Evolutionary conservation across 768 basidiomycete genomes (phyloP).

Genomic region (Megacollybia marginata): DNA sequence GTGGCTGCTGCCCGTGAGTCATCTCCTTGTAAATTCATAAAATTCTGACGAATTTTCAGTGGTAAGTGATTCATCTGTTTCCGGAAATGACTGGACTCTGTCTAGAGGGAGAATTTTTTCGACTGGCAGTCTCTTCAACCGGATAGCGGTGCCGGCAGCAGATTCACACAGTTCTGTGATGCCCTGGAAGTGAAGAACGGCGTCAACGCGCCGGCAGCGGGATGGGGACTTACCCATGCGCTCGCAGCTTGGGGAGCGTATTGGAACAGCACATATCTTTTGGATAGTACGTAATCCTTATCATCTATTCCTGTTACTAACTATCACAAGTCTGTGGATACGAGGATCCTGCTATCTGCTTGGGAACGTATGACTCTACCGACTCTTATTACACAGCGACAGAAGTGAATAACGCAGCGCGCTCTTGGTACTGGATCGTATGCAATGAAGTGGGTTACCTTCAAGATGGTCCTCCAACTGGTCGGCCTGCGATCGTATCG

Average conservation of each 20-base stretch:
- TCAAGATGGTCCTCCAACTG: slow-evolving; percentile 39
- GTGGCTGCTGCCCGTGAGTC: slow-evolving; percentile 35
- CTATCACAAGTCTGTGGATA: slow-evolving; percentile 41
- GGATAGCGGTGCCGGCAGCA: slow-evolving; percentile 19
- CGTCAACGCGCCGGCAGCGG: slow-evolving; percentile 24
- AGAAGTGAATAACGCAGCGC: slow-evolving; percentile 41
- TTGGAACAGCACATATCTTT: slow-evolving; percentile 28
- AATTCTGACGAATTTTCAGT: not conserved
- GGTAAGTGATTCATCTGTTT: slow-evolving; percentile 4
- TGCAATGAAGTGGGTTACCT: slow-evolving; percentile 67
- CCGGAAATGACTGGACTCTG: too few relatives aligned
- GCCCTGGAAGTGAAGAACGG: slow-evolving; percentile 39
- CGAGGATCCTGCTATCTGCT: slow-evolving; percentile 17
- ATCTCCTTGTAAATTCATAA: not conserved
- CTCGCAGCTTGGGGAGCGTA: slow-evolving; percentile 36
- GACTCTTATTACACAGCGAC: slow-evolving; percentile 45
- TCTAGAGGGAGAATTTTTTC: slow-evolving; percentile 23
- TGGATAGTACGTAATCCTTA: not conserved
- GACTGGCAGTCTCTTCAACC: slow-evolving; percentile 44
- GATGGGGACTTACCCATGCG: slow-evolving; percentile 38
- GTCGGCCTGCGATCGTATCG: slow-evolving; percentile 38
- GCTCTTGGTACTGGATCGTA: slow-evolving; percentile 72
- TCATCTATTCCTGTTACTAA: not conserved
- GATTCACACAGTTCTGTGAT: slow-evolving; percentile 39
- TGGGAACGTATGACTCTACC: slow-evolving; percentile 35